A percentile compares a stretch with the other conserved stretches of the same genome.
These are phyloP conservation scores for Lepidium didymum DNA, from an alignment of 345 rosid species.

Conservation along the genomic window DNA sequence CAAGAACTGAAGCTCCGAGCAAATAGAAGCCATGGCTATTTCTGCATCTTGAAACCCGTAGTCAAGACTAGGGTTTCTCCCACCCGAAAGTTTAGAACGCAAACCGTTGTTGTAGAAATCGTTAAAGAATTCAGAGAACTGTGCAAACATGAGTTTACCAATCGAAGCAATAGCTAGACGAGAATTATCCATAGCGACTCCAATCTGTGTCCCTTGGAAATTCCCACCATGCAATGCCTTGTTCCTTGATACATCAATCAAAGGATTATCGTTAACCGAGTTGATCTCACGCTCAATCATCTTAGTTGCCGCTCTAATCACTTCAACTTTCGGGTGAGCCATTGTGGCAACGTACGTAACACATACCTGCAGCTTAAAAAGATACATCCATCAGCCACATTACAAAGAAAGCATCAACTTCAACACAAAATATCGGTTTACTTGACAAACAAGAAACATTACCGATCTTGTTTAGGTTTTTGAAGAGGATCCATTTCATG, in stretches of 20 bases:
- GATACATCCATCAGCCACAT: neutral
- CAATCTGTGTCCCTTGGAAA: constrained; percentile 68
- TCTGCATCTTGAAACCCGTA: constrained; percentile 78
- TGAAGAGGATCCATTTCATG: constrained; percentile 51
- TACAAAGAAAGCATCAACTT: neutral
- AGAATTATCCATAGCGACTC: constrained; percentile 68
- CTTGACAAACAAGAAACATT: constrained; percentile 1
- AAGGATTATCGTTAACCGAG: constrained; percentile 65
- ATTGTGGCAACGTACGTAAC: constrained; percentile 50
- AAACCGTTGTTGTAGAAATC: constrained; percentile 76
- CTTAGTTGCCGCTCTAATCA: constrained; percentile 44
- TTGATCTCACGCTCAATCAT: constrained; percentile 61
- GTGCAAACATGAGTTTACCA: constrained; percentile 64
- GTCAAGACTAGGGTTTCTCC: constrained; percentile 68
- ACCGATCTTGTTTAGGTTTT: constrained; percentile 52
- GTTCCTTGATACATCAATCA: constrained; percentile 63
- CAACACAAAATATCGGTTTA: neutral
- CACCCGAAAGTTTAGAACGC: constrained; percentile 61
- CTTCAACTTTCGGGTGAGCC: constrained; percentile 59
- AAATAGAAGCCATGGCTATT: constrained; percentile 67
- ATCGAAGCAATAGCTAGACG: constrained; percentile 59
- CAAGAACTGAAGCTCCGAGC: constrained; percentile 55
- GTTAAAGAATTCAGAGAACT: constrained; percentile 58
- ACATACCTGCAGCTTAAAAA: constrained; percentile 29
- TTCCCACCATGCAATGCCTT: constrained; percentile 69